These are phyloP conservation scores for Rhexocercosporidium sp. DNA, from an alignment of 2,329 filamentous ascomycete genomes.

Conservation along the genomic window DNA sequence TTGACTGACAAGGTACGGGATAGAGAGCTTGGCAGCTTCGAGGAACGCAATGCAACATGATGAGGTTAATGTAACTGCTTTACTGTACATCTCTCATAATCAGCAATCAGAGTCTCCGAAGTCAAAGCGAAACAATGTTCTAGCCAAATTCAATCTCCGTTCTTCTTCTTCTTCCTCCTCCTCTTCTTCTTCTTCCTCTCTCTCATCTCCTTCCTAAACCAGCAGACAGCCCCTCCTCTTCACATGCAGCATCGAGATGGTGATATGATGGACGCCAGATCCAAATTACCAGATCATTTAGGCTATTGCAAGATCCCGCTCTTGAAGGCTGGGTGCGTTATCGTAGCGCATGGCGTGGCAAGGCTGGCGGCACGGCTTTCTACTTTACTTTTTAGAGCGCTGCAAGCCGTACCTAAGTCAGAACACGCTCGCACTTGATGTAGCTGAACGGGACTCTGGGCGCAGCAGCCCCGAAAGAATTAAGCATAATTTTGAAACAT, in stretches of 20 bases:
- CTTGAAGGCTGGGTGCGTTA: not conserved
- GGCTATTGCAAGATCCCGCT: not conserved
- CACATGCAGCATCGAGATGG: not conserved
- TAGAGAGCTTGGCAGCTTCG: not conserved
- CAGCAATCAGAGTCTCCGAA: too few relatives aligned
- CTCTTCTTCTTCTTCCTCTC: not conserved
- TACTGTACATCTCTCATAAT: too few relatives aligned
- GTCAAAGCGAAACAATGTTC: too few relatives aligned
- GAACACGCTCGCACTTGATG: not conserved
- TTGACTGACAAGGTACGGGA: too few relatives aligned
- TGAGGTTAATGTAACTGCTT: not conserved
- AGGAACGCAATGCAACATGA: not conserved
- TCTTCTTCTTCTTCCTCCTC: not conserved
- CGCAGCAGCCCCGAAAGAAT: not conserved
- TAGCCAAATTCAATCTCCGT: too few relatives aligned
- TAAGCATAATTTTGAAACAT: not conserved
- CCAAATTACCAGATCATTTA: not conserved
- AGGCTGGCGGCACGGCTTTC: not conserved
- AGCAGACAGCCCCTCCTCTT: not conserved
- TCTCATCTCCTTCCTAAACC: not conserved
- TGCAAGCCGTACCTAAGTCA: slow-evolving; percentile 2
- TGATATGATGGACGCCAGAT: not conserved
- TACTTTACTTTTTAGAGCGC: not conserved
- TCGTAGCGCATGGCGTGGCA: not conserved
- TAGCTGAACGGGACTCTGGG: too few relatives aligned